Conservation (phyloP, 1,284 basidiomycete species). For the Wolfiporia cocos region DNA sequence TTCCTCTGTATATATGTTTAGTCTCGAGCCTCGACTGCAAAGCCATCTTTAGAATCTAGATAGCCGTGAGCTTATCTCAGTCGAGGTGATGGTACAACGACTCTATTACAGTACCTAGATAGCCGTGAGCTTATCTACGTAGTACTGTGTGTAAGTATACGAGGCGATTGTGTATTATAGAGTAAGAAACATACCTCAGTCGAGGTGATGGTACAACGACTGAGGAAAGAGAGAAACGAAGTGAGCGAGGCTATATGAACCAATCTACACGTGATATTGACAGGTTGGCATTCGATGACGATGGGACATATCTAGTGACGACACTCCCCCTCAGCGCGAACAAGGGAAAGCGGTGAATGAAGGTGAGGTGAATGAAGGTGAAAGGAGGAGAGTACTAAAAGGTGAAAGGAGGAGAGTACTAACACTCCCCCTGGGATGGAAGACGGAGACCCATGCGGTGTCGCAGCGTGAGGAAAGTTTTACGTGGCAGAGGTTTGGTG, state of each 20-base stretch:
- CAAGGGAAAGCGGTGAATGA: background rate
- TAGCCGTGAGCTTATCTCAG: too few relatives aligned
- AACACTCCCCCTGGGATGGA: background rate
- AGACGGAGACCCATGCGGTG: conserved; percentile 6
- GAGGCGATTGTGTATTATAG: too few relatives aligned
- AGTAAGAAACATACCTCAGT: too few relatives aligned
- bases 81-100: too few relatives aligned
- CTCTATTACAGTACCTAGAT: too few relatives aligned
- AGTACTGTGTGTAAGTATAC: too few relatives aligned
- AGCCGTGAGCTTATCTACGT: too few relatives aligned
- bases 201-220: background rate
- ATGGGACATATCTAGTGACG: background rate
- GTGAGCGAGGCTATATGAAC: background rate
- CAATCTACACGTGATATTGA: background rate
- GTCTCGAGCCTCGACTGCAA: too few relatives aligned
- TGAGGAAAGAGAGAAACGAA: background rate
- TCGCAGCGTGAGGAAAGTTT: conserved; percentile 3
- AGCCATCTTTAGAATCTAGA: too few relatives aligned
- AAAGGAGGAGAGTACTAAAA: too few relatives aligned
- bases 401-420: background rate
- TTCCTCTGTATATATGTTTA: too few relatives aligned
- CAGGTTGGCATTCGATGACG: background rate
- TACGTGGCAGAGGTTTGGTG: conserved; percentile 11
- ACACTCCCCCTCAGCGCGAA: conserved; percentile 9
- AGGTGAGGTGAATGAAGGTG: too few relatives aligned